Evolutionary conservation across 768 basidiomycete genomes (phyloP), one percentile per base, ranked within the genome.

Genomic region (Neoboletus brunneissimus): DNA sequence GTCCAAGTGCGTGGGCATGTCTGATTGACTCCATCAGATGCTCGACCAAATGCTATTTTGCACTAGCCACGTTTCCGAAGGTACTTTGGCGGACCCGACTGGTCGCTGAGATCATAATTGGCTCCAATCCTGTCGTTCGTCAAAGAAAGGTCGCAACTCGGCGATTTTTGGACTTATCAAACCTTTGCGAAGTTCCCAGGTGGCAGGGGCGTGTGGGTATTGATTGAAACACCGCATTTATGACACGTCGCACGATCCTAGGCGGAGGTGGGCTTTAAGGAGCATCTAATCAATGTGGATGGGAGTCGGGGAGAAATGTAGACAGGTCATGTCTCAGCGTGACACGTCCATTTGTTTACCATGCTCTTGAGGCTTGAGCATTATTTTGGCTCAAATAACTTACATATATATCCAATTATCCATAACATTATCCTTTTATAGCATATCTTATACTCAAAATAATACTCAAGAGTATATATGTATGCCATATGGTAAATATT

Each of bases 171-270:
- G 31, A 40, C 31, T n/a, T 40, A 48, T 45, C 44, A 51, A 45
- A 44, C n/a, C 43, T 35, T 25, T 47, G 31, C 41, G 23, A 53
- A 25, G 44, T 61, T 60, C 58, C 43, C 49, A 42, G 41, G 49
- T 42, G 22, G 49, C 25, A 46, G 46, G 46, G 27, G 45, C 40
- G 27, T 25, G 47, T 23, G 23, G 31, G 40, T 25, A 22, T 22
- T 43, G 20, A 25, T 34, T 43, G 47, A 41, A 45, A 35, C 48
- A 37, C 55, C 54, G 42, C 52, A 32, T 40, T 53, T 48, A 51
- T 51, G 43, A 35, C 51, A 63, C 29, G 27, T 44, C n/a, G 20
- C 15, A 20, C 22, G 4, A 52, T 53, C 47, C 35, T 29, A 32
- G 25, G 34, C 3, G 22, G 32, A 56, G 27, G 53, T 16, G 49